phyloP scores from a whole-genome alignment of 106 monocot species.

The Agapanthus africanus region DNA sequence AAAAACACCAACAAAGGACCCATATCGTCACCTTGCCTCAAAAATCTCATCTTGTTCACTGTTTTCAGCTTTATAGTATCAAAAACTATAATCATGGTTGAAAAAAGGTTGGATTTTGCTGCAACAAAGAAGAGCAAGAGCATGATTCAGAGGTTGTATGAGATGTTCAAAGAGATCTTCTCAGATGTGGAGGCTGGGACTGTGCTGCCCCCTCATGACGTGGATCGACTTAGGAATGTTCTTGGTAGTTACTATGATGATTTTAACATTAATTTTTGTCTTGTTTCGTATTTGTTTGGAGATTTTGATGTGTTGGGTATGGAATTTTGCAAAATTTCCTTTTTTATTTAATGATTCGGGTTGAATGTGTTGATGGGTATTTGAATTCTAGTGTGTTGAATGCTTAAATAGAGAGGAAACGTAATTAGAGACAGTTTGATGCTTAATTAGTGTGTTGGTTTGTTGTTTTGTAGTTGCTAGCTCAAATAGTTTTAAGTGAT shows the following conservation, averaged over 20 bases:
- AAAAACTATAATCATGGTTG: neutral
- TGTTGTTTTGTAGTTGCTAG: no score
- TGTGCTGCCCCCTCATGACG: slow-evolving; percentile 38
- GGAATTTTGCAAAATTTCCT: no score
- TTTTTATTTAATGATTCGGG: no score
- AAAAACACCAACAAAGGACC: neutral
- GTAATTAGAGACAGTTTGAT: no score
- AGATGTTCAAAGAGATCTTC: slow-evolving; percentile 59
- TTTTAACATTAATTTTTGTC: neutral
- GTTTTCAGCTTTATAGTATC: neutral
- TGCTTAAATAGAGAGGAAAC: no score
- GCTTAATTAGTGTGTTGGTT: no score
- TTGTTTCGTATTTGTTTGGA: neutral
- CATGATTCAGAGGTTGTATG: slow-evolving; percentile 50
- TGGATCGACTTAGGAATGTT: slow-evolving; percentile 35
- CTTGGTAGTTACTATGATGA: slow-evolving; percentile 36
- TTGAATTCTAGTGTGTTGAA: neutral
- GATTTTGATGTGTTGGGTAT: no score
- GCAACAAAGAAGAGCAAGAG: slow-evolving; percentile 36
- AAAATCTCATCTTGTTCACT: neutral
- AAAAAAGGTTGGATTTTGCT: neutral
- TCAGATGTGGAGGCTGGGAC: slow-evolving; percentile 35
- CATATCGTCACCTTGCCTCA: neutral
- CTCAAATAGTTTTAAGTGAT: no score
- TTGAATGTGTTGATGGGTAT: neutral